phyloP scores from a whole-genome alignment of 257 asterid species.

The Solanum megistacrolobum region DNA sequence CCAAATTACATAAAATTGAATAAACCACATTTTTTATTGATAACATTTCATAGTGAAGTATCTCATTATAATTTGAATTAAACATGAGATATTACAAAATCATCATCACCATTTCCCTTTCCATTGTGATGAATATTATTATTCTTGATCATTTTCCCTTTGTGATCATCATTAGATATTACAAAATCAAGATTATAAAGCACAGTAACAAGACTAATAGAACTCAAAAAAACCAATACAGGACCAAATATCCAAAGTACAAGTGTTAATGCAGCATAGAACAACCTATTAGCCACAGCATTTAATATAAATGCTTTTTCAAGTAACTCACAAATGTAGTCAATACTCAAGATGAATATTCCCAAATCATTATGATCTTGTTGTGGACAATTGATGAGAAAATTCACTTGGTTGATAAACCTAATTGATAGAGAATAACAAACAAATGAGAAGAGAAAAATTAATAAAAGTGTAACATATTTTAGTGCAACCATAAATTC shows the following conservation, averaged over 20 bases:
- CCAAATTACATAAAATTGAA: background rate
- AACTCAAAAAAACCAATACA: constrained; percentile 61
- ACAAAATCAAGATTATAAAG: constrained; percentile 69
- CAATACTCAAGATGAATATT: constrained; percentile 28
- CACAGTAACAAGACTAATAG: constrained; percentile 54
- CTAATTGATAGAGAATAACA: constrained; percentile 80
- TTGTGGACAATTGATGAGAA: constrained; percentile 71
- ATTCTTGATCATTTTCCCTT: constrained; percentile 6
- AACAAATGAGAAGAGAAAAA: constrained; percentile 66
- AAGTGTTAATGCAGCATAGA: constrained; percentile 72
- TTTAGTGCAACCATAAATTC: constrained; percentile 84
- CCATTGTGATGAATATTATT: background rate
- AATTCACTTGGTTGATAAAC: constrained; percentile 70
- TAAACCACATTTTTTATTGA: too few species aligned
- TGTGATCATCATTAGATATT: constrained; percentile 10
- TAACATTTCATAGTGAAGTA: too few species aligned
- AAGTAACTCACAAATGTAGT: constrained; percentile 55
- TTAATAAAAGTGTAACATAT: constrained; percentile 55
- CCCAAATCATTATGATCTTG: constrained; percentile 15
- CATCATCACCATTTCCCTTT: background rate
- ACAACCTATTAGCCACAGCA: constrained; percentile 63
- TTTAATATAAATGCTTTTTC: constrained; percentile 57
- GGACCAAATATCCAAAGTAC: constrained; percentile 95
- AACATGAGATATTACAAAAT: background rate
- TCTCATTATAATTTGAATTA: background rate